Percentiles rank a stretch among this genome's conserved stretches.
Evolutionary conservation across 2,329 filamentous ascomycete genomes (phyloP).

Genomic region (Cytospora leucostoma): DNA sequence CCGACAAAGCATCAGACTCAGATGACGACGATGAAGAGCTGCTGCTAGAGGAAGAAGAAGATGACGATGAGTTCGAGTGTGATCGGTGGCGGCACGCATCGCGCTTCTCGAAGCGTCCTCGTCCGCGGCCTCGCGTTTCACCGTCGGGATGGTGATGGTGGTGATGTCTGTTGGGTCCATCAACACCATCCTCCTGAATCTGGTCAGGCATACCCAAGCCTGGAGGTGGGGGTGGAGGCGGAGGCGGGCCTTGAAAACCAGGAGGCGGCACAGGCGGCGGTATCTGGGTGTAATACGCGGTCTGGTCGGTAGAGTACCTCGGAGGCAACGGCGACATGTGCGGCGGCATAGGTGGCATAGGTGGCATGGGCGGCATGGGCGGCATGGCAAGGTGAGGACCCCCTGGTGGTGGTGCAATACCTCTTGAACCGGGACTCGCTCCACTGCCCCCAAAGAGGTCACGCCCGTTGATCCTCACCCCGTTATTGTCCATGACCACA

Average conservation of each 20-base stretch:
- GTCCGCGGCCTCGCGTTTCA: slow-evolving; percentile 21
- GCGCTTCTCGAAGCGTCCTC: slow-evolving; percentile 25
- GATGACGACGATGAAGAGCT: slow-evolving; percentile 40
- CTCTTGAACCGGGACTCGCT: neutral
- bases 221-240: slow-evolving; percentile 6
- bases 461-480: slow-evolving; percentile 35
- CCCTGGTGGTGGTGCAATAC: neutral
- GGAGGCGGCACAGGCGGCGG: slow-evolving; percentile 16
- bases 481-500: slow-evolving; percentile 44
- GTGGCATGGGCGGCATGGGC: neutral
- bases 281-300: slow-evolving; percentile 10
- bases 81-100: slow-evolving; percentile 29
- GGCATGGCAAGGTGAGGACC: neutral
- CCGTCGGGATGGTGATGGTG: slow-evolving; percentile 6
- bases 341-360: slow-evolving; percentile 15
- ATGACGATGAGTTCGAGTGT: slow-evolving; percentile 36
- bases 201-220: neutral
- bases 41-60: slow-evolving; percentile 40
- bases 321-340: slow-evolving; percentile 3
- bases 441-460: slow-evolving; percentile 14
- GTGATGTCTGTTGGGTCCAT: slow-evolving; percentile 3
- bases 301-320: slow-evolving; percentile 1
- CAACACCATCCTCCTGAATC: neutral
- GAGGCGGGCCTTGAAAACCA: neutral
- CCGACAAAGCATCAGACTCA: slow-evolving; percentile 39